A percentile compares a stretch with the other conserved stretches of the same genome.
Conservation (phyloP, 805 yeast genomes). For the Kodamaea kaohsiungensis region DNA sequence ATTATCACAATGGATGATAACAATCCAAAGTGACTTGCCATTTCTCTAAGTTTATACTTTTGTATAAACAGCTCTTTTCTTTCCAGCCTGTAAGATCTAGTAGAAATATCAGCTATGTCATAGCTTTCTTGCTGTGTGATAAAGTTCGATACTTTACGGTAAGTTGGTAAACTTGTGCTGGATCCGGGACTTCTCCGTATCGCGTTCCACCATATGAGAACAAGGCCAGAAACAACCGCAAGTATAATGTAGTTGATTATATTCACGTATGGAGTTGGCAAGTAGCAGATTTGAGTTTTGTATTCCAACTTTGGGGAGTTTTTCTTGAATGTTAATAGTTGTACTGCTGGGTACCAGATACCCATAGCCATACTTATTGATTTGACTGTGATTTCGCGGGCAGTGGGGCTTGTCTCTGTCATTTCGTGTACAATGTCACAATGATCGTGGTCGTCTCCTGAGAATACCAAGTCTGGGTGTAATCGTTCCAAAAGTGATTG, state of each 20-base stretch:
- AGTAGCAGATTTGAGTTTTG: conserved; percentile 44
- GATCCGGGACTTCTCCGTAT: conserved; percentile 10
- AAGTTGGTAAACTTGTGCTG: not conserved
- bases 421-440: conserved; percentile 68
- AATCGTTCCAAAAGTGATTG: conserved; percentile 16
- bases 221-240: conserved; percentile 33
- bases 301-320: conserved; percentile 19
- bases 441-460: conserved; percentile 62
- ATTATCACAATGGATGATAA: conserved; percentile 20
- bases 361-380: conserved; percentile 95
- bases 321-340: conserved; percentile 29
- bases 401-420: conserved; percentile 17
- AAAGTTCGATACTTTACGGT: conserved; percentile 4
- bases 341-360: conserved; percentile 52
- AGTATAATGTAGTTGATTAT: conserved; percentile 36
- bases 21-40: conserved; percentile 8
- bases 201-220: conserved; percentile 31
- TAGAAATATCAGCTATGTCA: conserved; percentile 10
- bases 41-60: conserved; percentile 25
- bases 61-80: conserved; percentile 26
- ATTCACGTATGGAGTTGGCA: conserved; percentile 48
- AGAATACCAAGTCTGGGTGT: conserved; percentile 22
- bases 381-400: conserved; percentile 78
- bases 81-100: conserved; percentile 26
- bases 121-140: conserved; percentile 5